Base-by-base conservation (phyloP, 192 early-diverging fungal genomes). In the Funneliformis geosporum region DNA sequence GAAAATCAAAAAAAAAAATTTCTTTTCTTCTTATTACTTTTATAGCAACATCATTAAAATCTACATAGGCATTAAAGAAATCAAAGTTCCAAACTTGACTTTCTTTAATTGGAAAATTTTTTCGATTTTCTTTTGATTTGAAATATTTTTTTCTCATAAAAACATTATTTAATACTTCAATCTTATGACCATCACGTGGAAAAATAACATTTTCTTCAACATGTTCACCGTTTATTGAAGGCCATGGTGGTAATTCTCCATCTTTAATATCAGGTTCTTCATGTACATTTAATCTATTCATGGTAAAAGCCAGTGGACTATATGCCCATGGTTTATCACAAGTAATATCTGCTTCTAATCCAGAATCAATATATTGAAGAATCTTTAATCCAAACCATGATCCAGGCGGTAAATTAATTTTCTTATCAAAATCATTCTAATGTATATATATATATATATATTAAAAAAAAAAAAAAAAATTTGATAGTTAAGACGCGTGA, bases 61-160 rank as follows among this genome's bases (percentile, higher is more conserved):
- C 83, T 25, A 89, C 62, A 79, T 83, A 89, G 0, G 83, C 76
- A 71, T 88, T 89, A 81, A 86, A 86, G 72, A 94, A 92, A 83
- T 95, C 93, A 55, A 93, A 85, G 27, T 91, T 87, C 82, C 93
- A 95, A 4, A 95, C 87, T 40, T 94, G 86, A 71, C 94, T 89
- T 1, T 91, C 88, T 39, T 83, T 83, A 60, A 95, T 91, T 1
- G 78, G 72, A 40, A 88, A 80, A 11, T 82, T 71, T 38, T 84
- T 65, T 28, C 91, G 82, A 55, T 87, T 87, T 27, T 79, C 60
- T 65, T 86, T 81, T 23, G 83, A 82, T 9, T 84, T 80, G 77
- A 91, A 94, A 66, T 86, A 87, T 89, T 84, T 65, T 91, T 78
- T 59, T 86, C 90, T 33, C 72, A 46, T 5, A 85, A 74, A 43